Base-by-base conservation (phyloP, 768 basidiomycete species). In the Podaxis mareebaensis region DNA sequence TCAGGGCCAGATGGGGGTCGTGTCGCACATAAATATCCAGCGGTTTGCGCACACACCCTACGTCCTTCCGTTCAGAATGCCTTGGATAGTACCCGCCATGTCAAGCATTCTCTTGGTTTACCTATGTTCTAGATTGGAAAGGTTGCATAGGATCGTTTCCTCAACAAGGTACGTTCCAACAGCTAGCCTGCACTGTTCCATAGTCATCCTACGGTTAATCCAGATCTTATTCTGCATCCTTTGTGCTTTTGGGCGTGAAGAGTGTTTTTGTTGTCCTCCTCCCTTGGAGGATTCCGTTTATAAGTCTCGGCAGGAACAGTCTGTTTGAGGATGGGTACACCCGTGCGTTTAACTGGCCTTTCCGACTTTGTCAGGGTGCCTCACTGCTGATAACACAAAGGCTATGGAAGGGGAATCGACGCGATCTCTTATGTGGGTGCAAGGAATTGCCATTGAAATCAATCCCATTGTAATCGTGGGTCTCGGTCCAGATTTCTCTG, bases 401-500 rank as follows among this genome's bases (percentile, higher is more conserved):
- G 15, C 42, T 44, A 44, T 44, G 42, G 42, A 44, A 44, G n/a
- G n/a, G 42, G 42, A n/a, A 44, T 44, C 15, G 42, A 44, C 42
- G 42, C n/a, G 13, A 44, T 44, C 13, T 44, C 42, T 15, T 20
- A 44, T 20, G 42, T 44, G 42, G n/a, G 42, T 20, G n/a, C n/a
- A 20, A 44, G 42, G 42, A 17, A 44, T n/a, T 44, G 15, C 15
- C 15, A 12, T 44, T 4, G 6, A 20, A 15, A 15, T 20, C 4
- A 44, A 13, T 20, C 42, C 4, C 42, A 15, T 20, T 15, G n/a
- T 13, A 44, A 20, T 13, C 42, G 12, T 1, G 11, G 4, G 15
- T 53, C 8, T 17, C 7, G 17, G 8, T 30, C 13, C 48, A 65
- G 60, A 54, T 60, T 13, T 57, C 44, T 7, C 36, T 65, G 2